Conservation (phyloP, 2,329 filamentous ascomycete species). For the Dactylellina drechsleri region DNA sequence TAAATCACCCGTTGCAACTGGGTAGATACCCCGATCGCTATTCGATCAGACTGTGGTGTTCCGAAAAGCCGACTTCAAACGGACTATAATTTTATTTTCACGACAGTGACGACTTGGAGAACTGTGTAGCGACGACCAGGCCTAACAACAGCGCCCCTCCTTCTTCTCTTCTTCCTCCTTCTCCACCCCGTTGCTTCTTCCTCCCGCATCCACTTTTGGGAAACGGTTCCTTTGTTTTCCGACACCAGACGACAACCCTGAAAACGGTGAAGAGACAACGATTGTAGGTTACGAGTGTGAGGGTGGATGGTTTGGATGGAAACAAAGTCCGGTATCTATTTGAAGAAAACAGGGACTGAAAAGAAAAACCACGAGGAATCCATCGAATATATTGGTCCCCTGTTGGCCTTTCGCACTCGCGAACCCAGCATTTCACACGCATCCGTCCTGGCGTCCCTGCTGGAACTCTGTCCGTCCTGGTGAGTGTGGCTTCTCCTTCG, state of each 20-base stretch:
- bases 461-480: constrained; percentile 4
- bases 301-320: constrained; percentile 1
- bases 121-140: constrained; percentile 6
- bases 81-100: constrained; percentile 46
- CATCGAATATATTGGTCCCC: neutral
- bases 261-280: neutral
- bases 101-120: constrained; percentile 26
- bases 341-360: neutral
- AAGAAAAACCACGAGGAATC: neutral
- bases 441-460: constrained; percentile 4
- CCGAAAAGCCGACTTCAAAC: constrained; percentile 30
- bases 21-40: neutral
- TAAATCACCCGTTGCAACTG: neutral
- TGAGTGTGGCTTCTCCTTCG: constrained; percentile 18
- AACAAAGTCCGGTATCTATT: constrained; percentile 6
- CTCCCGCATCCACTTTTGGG: neutral
- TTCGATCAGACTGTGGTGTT: constrained; percentile 25
- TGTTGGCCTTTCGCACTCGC: neutral
- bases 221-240: constrained; percentile 11
- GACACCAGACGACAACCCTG: constrained; percentile 1
- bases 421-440: constrained; percentile 1
- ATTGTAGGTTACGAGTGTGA: neutral
- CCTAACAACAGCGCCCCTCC: constrained; percentile 6
- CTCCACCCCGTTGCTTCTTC: neutral
- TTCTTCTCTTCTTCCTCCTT: neutral